Evolutionary conservation across 768 basidiomycete genomes (phyloP).

Genomic region (Boletus subcaerulescens): DNA sequence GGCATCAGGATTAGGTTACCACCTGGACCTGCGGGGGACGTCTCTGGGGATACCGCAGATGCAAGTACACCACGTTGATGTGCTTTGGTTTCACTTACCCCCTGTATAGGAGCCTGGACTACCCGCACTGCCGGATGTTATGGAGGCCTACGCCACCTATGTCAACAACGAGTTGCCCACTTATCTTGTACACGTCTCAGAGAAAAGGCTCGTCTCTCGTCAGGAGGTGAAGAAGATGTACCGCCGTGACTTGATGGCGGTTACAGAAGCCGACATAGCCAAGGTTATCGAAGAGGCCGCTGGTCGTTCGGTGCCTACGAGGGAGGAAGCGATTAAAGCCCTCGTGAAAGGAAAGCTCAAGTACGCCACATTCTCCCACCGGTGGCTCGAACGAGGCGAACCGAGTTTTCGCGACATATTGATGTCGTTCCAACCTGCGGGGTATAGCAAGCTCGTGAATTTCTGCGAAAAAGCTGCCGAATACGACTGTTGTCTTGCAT

Average conservation of each 20-base stretch:
- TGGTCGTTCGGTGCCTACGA: conserved; percentile 25
- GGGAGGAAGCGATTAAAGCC: conserved; percentile 26
- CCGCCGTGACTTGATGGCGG: conserved; percentile 22
- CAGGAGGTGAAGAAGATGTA: conserved; percentile 32
- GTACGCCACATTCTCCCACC: conserved; percentile 29
- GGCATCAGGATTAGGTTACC: conserved; percentile 24
- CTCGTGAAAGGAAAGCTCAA: conserved; percentile 24
- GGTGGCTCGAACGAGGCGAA: conserved; percentile 31
- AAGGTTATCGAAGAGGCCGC: conserved; percentile 14
- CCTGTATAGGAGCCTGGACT: conserved; percentile 12
- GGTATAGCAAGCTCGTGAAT: conserved; percentile 24
- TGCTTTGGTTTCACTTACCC: not conserved
- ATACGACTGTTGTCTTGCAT: conserved; percentile 29
- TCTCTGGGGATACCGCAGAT: not conserved
- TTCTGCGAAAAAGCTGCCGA: conserved; percentile 28
- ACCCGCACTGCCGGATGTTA: conserved; percentile 23
- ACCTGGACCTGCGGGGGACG: conserved; percentile 10
- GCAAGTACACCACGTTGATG: not conserved
- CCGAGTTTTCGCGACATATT: conserved; percentile 28
- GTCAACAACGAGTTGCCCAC: conserved; percentile 32
- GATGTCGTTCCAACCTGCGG: conserved; percentile 28
- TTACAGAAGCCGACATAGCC: conserved; percentile 27
- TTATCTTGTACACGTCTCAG: conserved; percentile 27
- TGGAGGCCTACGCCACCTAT: conserved; percentile 16
- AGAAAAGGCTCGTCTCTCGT: conserved; percentile 27